Percentiles rank a stretch among this genome's conserved stretches.
Evolutionary conservation across 2,329 filamentous ascomycete species (phyloP).

Genomic region (Colletotrichum spaethianum): DNA sequence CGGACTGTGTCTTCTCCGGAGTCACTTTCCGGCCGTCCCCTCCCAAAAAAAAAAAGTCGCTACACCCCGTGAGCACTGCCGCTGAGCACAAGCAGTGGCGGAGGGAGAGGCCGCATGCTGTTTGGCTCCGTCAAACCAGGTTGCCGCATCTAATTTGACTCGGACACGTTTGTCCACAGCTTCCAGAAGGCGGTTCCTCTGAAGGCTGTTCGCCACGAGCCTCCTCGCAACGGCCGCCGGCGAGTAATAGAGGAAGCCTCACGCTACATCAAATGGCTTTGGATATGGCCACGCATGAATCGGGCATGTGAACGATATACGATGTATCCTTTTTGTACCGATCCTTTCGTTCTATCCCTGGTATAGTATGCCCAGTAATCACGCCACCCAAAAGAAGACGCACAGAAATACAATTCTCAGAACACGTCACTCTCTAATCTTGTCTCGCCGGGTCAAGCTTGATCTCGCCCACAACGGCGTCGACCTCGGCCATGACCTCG

Average conservation of each 20-base stretch:
- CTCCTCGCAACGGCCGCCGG: constrained; percentile 16
- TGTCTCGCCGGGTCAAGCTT: constrained; percentile 43
- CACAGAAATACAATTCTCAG: constrained; percentile 5
- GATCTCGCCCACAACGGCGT: constrained; percentile 52
- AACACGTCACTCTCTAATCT: constrained; percentile 37
- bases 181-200: constrained; percentile 36
- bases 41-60: too few species aligned
- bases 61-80: constrained; percentile 3
- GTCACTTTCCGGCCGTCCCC: constrained; percentile 13
- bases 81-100: constrained; percentile 3
- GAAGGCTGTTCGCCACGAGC: constrained; percentile 3
- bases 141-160: constrained; percentile 20
- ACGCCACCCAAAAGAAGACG: constrained; percentile 15
- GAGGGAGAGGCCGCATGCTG: neutral
- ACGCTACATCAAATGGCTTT: neutral
- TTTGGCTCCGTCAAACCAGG: neutral
- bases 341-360: constrained; percentile 8
- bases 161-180: constrained; percentile 14
- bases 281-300: constrained; percentile 6
- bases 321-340: constrained; percentile 6
- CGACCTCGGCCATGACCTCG: constrained; percentile 66
- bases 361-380: constrained; percentile 16
- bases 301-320: constrained; percentile 6
- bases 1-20: constrained; percentile 14
- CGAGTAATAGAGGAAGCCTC: constrained; percentile 15